Base-by-base conservation (phyloP, 257 asterid species). In the Nicotiana noctiflora region DNA sequence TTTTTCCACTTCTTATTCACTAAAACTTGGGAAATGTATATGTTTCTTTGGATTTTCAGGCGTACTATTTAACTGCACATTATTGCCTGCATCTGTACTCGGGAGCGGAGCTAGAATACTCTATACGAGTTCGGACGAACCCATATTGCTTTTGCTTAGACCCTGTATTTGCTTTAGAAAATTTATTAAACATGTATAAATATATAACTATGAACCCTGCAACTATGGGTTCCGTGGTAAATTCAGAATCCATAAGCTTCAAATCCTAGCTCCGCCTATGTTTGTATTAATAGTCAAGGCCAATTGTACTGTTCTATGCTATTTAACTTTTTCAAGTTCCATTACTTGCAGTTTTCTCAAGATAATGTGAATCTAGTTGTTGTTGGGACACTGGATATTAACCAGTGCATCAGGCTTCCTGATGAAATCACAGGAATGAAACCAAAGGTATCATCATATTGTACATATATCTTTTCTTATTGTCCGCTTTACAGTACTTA, bases 331-430 rank as follows among this genome's bases (percentile, higher is more conserved):
- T 72, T 44, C 46, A 7, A 49, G 61, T 72, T 11, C 34, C 62
- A 51, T 51, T 62, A n/a, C 74, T 85, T 86, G 82, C 87, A 95
- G 99, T 90, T 89, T 85, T 79, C 97, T 52, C 85, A 68, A 37
- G 86, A 88, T 55, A 90, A 90, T 55, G 93, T 76, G 83, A 90
- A 94, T 49, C 86, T 89, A 82, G 96, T 95, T 15, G 97, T 93
- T 31, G 97, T 95, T 49, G 99, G 97, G 68, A 90, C 96, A 40
- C 88, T 95, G 77, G 99, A 95, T 87, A 81, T 95, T 83, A 92
- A 92, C 84, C 99, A 95, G 83, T 93, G 99, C 79, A 44, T 91
- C 84, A 85, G 92, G 83, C 97, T 95, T 67, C 97, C 99, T 6
- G 91, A 91, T 84, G 99, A 93, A 91, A 84, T 93, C 77, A 44